Base-by-base conservation (phyloP, 345 rosid species). In the Litchi chinensis region DNA sequence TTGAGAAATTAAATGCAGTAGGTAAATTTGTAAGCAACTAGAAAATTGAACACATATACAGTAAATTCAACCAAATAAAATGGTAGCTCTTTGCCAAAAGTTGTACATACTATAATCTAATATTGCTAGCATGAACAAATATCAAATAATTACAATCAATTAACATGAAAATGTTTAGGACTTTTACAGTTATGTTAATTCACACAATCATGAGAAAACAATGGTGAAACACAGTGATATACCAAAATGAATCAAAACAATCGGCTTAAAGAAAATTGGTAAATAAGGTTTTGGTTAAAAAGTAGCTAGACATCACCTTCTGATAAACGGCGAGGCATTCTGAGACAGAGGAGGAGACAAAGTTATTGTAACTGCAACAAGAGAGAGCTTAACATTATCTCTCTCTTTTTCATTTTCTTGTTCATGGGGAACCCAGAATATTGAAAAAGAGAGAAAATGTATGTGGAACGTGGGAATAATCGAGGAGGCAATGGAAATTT, bases 401-500 rank as follows among this genome's bases (percentile, higher is more conserved):
- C 19, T 50, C 18, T 28, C 12, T 48, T 11, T 46, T 2, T 74
- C 5, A 0, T 63, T 64, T 16, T 64, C 6, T 74, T 63, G 4
- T 10, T 65, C 28, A 15, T 75, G 50, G 63, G 50, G 37, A 32
- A 26, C 2, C 41, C 52, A 24, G 75, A 44, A 59, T 43, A 48
- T 71, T 64, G 28, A 63, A 12, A 22, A 12, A 8, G 43, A 28
- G 16, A 60, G 63, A 39, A 9, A 46, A 43, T 3, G 43, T n/a
- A 72, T 10, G 28, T 37, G 37, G 40, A 19, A 11, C 78, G 28
- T 76, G 37, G 72, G 11, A 52, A 66, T 67, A 66, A 76, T 54
- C 79, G 79, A 66, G 8, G 72, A 66, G 5, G 6, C 22, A 54
- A 37, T 46, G 15, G 71, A 63, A 76, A 65, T 37, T 65, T 76